Evolutionary conservation across 108 stramenopile genomes (phyloP).

Genomic region (Stephanodiscus minutulus): DNA sequence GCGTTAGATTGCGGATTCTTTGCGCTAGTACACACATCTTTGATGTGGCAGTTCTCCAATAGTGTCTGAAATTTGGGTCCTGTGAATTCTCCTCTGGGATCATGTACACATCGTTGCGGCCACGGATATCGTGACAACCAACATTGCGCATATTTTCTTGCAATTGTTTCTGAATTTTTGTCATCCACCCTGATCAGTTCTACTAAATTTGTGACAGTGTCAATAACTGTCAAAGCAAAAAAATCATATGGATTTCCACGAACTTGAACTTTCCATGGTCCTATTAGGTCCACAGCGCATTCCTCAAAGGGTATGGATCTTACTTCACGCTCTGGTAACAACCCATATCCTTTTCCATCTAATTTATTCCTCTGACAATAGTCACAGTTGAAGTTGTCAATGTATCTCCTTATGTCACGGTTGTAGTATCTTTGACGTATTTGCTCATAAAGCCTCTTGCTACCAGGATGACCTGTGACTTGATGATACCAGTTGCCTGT

Average conservation of each 20-base stretch:
- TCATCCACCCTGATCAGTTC: constrained; percentile 35
- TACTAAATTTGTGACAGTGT: constrained; percentile 46
- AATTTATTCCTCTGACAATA: too few relatives aligned
- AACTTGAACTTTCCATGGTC: constrained; percentile 43
- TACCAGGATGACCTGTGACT: constrained; percentile 38
- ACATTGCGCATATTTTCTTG: constrained; percentile 25
- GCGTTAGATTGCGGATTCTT: constrained; percentile 58
- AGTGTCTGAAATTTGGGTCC: constrained; percentile 31
- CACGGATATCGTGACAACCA: constrained; percentile 58
- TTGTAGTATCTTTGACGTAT: constrained; percentile 13
- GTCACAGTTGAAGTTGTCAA: constrained; percentile 17
- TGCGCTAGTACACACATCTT: constrained; percentile 13
- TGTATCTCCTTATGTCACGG: neutral
- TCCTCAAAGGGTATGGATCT: constrained; percentile 27
- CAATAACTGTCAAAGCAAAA: constrained; percentile 35
- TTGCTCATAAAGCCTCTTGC: constrained; percentile 10
- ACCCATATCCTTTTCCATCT: constrained; percentile 31
- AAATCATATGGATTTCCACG: constrained; percentile 18
- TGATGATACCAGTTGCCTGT: constrained; percentile 43
- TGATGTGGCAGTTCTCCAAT: constrained; percentile 14
- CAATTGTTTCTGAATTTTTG: constrained; percentile 29
- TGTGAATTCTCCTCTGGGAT: constrained; percentile 54
- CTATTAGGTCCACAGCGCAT: constrained; percentile 46
- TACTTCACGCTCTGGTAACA: constrained; percentile 18
- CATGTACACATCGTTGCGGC: constrained; percentile 36